A percentile compares a stretch with the other conserved stretches of the same genome.
Evolutionary conservation across 1,284 basidiomycete species (phyloP).

Genomic region (Athelia psychrophila): DNA sequence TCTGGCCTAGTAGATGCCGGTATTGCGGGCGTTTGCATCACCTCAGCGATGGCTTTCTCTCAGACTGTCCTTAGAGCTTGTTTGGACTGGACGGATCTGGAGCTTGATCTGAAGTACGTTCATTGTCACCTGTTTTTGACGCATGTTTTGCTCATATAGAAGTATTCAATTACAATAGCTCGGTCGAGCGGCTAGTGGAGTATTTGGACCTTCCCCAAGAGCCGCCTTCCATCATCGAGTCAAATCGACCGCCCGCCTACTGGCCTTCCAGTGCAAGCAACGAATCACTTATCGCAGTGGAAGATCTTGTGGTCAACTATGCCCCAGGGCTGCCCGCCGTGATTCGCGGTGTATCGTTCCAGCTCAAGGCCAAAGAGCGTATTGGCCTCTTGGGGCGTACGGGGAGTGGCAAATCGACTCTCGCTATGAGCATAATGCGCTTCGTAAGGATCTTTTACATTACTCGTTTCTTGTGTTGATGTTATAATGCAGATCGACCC

Average conservation of each 20-base stretch:
- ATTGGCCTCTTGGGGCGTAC: conserved; percentile 77
- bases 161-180: conserved; percentile 41
- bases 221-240: conserved; percentile 69
- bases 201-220: conserved; percentile 89
- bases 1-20: conserved; percentile 7
- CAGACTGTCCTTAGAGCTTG: not conserved
- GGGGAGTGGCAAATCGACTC: conserved; percentile 71
- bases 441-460: conserved; percentile 58
- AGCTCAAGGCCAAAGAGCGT: conserved; percentile 59
- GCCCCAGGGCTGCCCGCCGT: conserved; percentile 83
- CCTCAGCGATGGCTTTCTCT: conserved; percentile 9
- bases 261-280: conserved; percentile 78
- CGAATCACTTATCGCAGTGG: conserved; percentile 52
- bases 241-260: conserved; percentile 72
- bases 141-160: not conserved
- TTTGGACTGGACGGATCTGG: conserved; percentile 46
- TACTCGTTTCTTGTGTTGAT: not conserved
- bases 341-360: conserved; percentile 72
- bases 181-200: conserved; percentile 86
- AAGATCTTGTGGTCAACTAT: conserved; percentile 80
- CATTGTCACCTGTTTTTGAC: conserved; percentile 1
- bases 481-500: conserved; percentile 65
- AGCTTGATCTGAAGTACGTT: conserved; percentile 64
- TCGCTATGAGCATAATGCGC: conserved; percentile 84
- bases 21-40: conserved; percentile 14